Evolutionary conservation across 345 rosid genomes (phyloP).

Genomic region (Sapria himalayana): DNA sequence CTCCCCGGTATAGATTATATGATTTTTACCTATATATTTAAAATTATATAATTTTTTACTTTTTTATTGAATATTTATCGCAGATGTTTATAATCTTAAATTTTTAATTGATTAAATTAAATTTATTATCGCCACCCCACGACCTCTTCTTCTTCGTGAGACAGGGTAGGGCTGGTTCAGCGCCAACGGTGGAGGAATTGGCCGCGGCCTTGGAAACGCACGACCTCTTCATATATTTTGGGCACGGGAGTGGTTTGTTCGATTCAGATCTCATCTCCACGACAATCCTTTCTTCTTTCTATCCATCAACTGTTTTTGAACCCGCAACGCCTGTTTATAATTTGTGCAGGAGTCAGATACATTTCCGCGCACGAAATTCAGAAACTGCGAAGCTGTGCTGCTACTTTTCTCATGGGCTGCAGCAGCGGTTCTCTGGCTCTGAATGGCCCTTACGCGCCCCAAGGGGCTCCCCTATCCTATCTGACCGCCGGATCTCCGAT

Average conservation of each 20-base stretch:
- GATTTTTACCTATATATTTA: no score
- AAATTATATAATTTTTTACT: no score
- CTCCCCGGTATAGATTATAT: no score
- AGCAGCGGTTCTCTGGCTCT: conserved; percentile 63
- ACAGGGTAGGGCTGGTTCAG: conserved; percentile 79
- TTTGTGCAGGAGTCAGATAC: conserved; percentile 49
- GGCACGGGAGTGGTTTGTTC: conserved; percentile 84
- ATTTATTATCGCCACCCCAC: no score
- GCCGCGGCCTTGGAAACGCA: conserved; percentile 48
- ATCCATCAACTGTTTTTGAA: conserved; percentile 7
- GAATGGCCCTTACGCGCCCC: conserved; percentile 56
- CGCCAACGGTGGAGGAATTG: conserved; percentile 47
- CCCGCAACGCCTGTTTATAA: not conserved
- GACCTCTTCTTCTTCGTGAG: no score
- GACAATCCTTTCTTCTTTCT: not conserved
- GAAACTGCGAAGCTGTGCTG: conserved; percentile 61
- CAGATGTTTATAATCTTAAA: no score
- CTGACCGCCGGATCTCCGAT: conserved; percentile 67
- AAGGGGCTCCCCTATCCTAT: conserved; percentile 55
- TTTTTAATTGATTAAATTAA: no score
- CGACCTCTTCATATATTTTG: conserved; percentile 77
- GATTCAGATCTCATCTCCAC: not conserved
- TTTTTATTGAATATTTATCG: no score
- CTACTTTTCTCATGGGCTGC: conserved; percentile 81
- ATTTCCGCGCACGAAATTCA: conserved; percentile 40